Evolutionary conservation across 2,329 filamentous ascomycete genomes (phyloP), one percentile per base, ranked within the genome.

Genomic region (Talaromyces sp.): DNA sequence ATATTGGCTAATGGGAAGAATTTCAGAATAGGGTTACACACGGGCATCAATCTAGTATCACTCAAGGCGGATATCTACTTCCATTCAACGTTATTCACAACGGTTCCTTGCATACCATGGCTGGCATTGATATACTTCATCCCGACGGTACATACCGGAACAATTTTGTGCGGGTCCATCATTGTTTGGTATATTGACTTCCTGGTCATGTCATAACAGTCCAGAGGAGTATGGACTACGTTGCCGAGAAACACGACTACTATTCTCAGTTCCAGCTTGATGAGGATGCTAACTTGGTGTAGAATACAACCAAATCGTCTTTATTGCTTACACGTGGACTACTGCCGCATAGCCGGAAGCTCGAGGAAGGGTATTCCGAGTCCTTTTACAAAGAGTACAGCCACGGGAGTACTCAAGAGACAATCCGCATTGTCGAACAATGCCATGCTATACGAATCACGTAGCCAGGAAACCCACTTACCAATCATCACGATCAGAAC

Each of bases 81-180:
- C 22, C n/a, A 19, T 41, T 45, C 27, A 37, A 45, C 22, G 19
- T 59, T 45, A 13, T 16, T 27, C n/a, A 31, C 56, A 43, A 33
- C 56, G 56, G 56, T 59, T 59, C 56, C 56, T 45, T 59, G 56
- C 56, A 59, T 59, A 45, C 37, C 22, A 24, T 45, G 13, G 56
- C 13, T 33, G 16, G 6, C 37, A 9, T 31, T 19, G 35, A 45
- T 33, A 45, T 43, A 37, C 39, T 43, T 58, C 31, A 59, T 43
- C 37, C 37, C 16, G 37, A 45, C 37, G 22, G n/a, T 19, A 37
- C 33, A 56, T 37, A 31, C 24, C 13, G n/a, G 52, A 56, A 35
- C 13, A 4, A 4, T 37, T 22, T 22, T 9, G 13, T 14, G 31
- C 11, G 45, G 11, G 16, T 14, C 37, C 31, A 5, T 31, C 7